Percentiles rank a stretch among this genome's conserved stretches.
Evolutionary conservation across 2,329 filamentous ascomycete species (phyloP).

Genomic region (Cercospora citrullina): DNA sequence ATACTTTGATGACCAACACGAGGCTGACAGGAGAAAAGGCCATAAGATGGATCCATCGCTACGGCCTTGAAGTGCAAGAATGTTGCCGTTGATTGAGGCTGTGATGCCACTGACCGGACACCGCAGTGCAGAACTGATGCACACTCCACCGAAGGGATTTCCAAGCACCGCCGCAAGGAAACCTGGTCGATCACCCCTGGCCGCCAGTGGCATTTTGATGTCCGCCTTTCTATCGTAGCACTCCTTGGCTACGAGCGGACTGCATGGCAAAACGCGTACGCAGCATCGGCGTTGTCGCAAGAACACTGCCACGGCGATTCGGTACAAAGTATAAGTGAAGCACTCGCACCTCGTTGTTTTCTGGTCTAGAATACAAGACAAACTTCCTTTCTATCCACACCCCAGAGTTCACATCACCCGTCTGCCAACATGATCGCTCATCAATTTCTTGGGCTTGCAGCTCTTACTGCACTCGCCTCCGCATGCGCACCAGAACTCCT

Average conservation of each 20-base stretch:
- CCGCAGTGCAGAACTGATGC: background rate
- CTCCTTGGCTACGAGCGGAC: slow-evolving; percentile 5
- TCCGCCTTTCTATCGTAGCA: background rate
- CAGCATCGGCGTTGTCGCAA: background rate
- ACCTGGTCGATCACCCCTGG: slow-evolving; percentile 1
- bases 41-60: background rate
- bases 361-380: background rate
- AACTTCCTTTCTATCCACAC: background rate
- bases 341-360: background rate
- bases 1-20: background rate
- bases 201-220: background rate
- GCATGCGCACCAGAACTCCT: slow-evolving; percentile 24
- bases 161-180: background rate
- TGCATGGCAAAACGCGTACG: background rate
- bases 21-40: background rate
- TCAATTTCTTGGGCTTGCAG: slow-evolving; percentile 11
- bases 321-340: slow-evolving; percentile 1
- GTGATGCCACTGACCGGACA: background rate
- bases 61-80: background rate
- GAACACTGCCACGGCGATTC: background rate
- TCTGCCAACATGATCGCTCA: slow-evolving; percentile 12
- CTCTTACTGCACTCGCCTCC: slow-evolving; percentile 15
- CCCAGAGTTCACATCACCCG: background rate
- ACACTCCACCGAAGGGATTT: background rate
- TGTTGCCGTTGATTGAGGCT: background rate